These are phyloP conservation scores for Botrytis aclada DNA, from an alignment of 2,329 filamentous ascomycete species.

Conservation along the genomic window DNA sequence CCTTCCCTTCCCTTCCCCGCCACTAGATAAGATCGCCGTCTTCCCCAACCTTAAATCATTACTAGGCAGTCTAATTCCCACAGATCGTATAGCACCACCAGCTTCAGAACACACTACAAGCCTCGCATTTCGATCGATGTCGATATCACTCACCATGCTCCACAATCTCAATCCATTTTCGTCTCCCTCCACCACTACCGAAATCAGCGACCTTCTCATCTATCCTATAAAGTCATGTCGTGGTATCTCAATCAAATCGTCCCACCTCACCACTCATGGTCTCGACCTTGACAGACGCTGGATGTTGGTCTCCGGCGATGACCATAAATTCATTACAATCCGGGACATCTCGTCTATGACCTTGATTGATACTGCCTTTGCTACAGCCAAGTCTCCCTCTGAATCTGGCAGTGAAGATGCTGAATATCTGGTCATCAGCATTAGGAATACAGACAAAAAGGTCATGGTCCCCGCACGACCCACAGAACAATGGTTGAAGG, in stretches of 20 bases:
- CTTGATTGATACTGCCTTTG: constrained; percentile 43
- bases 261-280: constrained; percentile 52
- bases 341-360: constrained; percentile 60
- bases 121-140: neutral
- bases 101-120: neutral
- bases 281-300: constrained; percentile 61
- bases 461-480: constrained; percentile 56
- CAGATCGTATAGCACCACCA: neutral
- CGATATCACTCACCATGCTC: neutral
- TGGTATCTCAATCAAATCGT: constrained; percentile 52
- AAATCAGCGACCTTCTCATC: constrained; percentile 45
- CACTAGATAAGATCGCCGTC: neutral
- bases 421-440: constrained; percentile 48
- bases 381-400: constrained; percentile 1
- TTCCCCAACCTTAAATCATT: neutral
- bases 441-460: constrained; percentile 39
- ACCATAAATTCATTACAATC: constrained; percentile 58
- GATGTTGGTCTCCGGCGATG: constrained; percentile 58
- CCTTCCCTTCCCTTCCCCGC: neutral
- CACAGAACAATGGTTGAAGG: constrained; percentile 49
- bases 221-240: constrained; percentile 68
- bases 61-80: neutral
- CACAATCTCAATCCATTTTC: constrained; percentile 24
- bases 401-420: constrained; percentile 34
- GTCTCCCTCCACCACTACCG: constrained; percentile 18